Conservation (phyloP, 2,329 filamentous ascomycete species). For the Xylariomycetidae sp. region DNA sequence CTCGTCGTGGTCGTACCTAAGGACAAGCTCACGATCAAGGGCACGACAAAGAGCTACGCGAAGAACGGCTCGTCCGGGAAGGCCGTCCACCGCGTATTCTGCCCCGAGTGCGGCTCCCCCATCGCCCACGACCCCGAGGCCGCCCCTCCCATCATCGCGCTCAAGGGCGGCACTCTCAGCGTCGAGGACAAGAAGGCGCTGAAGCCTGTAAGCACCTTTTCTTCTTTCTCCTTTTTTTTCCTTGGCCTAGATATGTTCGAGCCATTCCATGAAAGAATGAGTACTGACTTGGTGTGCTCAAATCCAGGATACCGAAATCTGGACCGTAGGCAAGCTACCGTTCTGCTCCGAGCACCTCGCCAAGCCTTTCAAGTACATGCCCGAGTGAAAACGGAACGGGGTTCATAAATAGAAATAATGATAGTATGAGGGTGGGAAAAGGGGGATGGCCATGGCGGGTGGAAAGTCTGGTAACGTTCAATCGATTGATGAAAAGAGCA, state of each 20-base stretch:
- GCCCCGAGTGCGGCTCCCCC: conserved; percentile 63
- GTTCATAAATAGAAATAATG: too few relatives aligned
- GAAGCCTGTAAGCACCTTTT: conserved; percentile 49
- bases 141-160: conserved; percentile 64
- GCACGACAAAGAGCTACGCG: conserved; percentile 61
- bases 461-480: too few relatives aligned
- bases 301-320: conserved; percentile 60
- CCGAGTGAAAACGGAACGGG: too few relatives aligned
- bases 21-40: conserved; percentile 58
- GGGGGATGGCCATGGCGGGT: too few relatives aligned
- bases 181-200: conserved; percentile 62
- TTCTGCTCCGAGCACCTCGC: conserved; percentile 64
- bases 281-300: conserved; percentile 4
- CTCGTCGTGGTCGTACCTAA: conserved; percentile 64
- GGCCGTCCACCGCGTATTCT: conserved; percentile 64
- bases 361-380: conserved; percentile 62
- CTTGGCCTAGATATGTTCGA: not conserved
- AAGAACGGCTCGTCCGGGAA: conserved; percentile 58
- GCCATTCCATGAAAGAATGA: not conserved
- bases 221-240: too few relatives aligned
- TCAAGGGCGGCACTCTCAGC: conserved; percentile 63
- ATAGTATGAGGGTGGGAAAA: too few relatives aligned
- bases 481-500: too few relatives aligned
- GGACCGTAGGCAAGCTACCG: conserved; percentile 63
- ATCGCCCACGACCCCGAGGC: conserved; percentile 67